Conservation (phyloP, 495 filamentous ascomycete genomes). For the Chaetomium tenue region DNA sequence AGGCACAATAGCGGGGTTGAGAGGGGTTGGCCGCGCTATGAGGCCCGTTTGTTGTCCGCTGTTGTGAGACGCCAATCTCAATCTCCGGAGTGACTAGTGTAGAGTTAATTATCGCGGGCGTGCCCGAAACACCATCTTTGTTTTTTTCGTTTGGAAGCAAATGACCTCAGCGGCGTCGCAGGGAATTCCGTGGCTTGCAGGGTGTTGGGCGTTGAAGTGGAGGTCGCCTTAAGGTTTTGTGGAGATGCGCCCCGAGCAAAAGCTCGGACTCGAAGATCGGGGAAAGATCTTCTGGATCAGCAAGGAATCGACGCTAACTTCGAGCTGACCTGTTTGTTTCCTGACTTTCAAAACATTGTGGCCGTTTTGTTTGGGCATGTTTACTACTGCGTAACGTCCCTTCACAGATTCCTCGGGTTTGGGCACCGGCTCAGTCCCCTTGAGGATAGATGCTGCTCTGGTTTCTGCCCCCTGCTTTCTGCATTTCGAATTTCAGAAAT, state of each 20-base stretch:
- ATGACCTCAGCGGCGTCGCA: not conserved
- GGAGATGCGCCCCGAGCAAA: not conserved
- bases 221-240: constrained; percentile 16
- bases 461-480: not conserved
- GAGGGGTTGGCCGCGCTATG: not conserved
- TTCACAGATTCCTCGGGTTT: too few relatives aligned
- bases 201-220: not conserved
- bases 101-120: not conserved
- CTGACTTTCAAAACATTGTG: not conserved
- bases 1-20: constrained; percentile 10
- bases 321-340: not conserved
- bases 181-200: not conserved
- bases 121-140: not conserved
- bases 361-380: not conserved
- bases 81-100: not conserved
- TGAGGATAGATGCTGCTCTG: not conserved
- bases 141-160: not conserved
- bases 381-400: too few relatives aligned
- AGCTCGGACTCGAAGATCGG: constrained; percentile 5
- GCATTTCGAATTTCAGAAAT: not conserved
- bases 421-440: too few relatives aligned
- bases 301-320: not conserved
- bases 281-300: constrained; percentile 5
- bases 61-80: not conserved
- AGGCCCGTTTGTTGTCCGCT: not conserved